Evolutionary conservation across 805 yeast species (phyloP).

Genomic region (Schwanniomyces vanrijiae): DNA sequence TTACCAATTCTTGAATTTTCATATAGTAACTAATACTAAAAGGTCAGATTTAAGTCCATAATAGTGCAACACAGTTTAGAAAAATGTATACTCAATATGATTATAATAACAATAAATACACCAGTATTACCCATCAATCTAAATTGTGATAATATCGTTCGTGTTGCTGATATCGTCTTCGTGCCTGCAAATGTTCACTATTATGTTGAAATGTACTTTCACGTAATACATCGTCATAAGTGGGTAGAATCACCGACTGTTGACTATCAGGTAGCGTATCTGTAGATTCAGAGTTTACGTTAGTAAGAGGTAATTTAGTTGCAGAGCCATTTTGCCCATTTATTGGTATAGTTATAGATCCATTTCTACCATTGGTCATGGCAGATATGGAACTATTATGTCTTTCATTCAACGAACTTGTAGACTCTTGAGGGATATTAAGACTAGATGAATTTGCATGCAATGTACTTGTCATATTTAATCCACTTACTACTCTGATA

Average conservation of each 20-base stretch:
- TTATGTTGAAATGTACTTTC: slow-evolving; percentile 30
- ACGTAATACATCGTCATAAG: slow-evolving; percentile 37
- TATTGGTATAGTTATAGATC: neutral
- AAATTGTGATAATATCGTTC: slow-evolving; percentile 23
- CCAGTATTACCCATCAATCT: slow-evolving; percentile 9
- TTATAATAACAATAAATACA: too few relatives aligned
- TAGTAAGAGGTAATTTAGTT: neutral
- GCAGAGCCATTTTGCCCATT: neutral
- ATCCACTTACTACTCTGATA: slow-evolving; percentile 35
- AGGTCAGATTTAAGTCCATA: too few relatives aligned
- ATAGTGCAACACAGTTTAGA: too few relatives aligned
- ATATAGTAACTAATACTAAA: too few relatives aligned
- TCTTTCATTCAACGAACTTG: neutral
- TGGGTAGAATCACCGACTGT: slow-evolving; percentile 22
- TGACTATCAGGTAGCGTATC: neutral
- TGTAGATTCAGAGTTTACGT: neutral
- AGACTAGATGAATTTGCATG: slow-evolving; percentile 25
- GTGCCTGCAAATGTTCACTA: slow-evolving; percentile 31
- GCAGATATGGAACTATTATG: too few relatives aligned
- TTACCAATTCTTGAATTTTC: too few relatives aligned
- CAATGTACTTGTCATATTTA: slow-evolving; percentile 22
- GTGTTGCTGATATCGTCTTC: slow-evolving; percentile 34
- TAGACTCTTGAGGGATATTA: neutral
- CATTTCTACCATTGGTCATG: neutral
- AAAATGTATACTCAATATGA: too few relatives aligned